These are phyloP conservation scores for Phytopythium ostracodes DNA, from an alignment of 352 stramenopile genomes.

Conservation along the genomic window DNA sequence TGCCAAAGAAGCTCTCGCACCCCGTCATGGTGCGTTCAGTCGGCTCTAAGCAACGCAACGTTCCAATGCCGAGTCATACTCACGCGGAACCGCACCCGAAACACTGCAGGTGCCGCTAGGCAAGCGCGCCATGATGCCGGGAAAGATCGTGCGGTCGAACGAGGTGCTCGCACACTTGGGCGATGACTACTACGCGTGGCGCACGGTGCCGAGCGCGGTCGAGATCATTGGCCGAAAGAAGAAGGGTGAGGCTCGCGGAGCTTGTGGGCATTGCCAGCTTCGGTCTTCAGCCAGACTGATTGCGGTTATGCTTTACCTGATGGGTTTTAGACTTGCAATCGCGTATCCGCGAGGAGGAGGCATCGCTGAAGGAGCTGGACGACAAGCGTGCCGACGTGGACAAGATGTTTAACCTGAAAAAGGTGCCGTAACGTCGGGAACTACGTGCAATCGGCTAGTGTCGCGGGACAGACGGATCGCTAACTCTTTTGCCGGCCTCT, in stretches of 20 bases:
- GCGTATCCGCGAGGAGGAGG: conserved; percentile 55
- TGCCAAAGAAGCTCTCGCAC: conserved; percentile 79
- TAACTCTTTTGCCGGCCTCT: background rate
- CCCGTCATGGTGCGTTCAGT: conserved; percentile 55
- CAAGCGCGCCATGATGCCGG: conserved; percentile 79
- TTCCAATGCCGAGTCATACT: background rate
- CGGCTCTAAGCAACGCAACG: background rate
- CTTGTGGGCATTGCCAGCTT: background rate
- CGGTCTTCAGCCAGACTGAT: background rate
- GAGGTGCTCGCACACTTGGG: conserved; percentile 80
- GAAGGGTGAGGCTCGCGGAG: conserved; percentile 33
- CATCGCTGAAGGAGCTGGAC: conserved; percentile 33
- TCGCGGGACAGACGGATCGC: background rate
- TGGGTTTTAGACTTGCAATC: conserved; percentile 33
- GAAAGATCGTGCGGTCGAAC: conserved; percentile 81
- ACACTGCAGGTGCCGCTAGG: conserved; percentile 52
- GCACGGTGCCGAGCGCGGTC: conserved; percentile 52
- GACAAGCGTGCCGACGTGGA: conserved; percentile 68
- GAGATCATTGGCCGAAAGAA: conserved; percentile 75
- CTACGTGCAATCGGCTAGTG: background rate
- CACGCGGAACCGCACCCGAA: background rate
- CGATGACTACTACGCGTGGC: conserved; percentile 81
- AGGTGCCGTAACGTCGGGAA: conserved; percentile 18
- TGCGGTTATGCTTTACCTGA: background rate
- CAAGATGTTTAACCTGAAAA: conserved; percentile 66